Conservation (phyloP, 768 basidiomycete genomes). For the Pulveroboletus sp. region DNA sequence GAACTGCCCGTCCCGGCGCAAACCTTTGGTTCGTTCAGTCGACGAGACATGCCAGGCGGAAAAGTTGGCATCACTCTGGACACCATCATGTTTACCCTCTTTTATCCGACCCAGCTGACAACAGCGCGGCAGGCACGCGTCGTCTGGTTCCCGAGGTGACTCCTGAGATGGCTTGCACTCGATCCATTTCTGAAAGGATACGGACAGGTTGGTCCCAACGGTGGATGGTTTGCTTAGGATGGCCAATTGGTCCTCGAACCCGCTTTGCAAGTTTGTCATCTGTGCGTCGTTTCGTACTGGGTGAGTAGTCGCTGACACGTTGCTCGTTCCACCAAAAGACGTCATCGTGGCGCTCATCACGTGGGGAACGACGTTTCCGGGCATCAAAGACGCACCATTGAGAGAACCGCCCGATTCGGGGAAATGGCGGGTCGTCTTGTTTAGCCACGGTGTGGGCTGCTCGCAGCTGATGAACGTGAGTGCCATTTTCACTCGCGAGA, state of each 20-base stretch:
- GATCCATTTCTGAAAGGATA: background rate
- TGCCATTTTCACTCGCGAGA: background rate
- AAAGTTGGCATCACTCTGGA: conserved; percentile 28
- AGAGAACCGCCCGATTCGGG: conserved; percentile 8
- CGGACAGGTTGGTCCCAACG: conserved; percentile 27
- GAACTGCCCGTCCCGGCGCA: conserved; percentile 27
- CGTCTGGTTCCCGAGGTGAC: conserved; percentile 30
- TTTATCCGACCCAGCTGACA: conserved; percentile 27
- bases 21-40: conserved; percentile 27
- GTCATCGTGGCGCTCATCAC: conserved; percentile 24
- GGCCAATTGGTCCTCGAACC: conserved; percentile 29
- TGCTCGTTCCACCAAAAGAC: background rate
- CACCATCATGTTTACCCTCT: conserved; percentile 31
- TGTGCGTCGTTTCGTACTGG: conserved; percentile 11
- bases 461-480: conserved; percentile 37
- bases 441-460: conserved; percentile 45
- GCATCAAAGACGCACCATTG: conserved; percentile 25
- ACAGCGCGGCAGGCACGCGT: background rate
- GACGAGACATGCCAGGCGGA: conserved; percentile 17
- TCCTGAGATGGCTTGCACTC: background rate
- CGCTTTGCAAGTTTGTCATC: conserved; percentile 20
- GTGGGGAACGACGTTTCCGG: conserved; percentile 32
- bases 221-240: conserved; percentile 32
- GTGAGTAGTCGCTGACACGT: background rate
- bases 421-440: conserved; percentile 41